Percentiles rank a stretch among this genome's conserved stretches.
Evolutionary conservation across 805 yeast species (phyloP).

Genomic region (Danielozyma ontarioensis): DNA sequence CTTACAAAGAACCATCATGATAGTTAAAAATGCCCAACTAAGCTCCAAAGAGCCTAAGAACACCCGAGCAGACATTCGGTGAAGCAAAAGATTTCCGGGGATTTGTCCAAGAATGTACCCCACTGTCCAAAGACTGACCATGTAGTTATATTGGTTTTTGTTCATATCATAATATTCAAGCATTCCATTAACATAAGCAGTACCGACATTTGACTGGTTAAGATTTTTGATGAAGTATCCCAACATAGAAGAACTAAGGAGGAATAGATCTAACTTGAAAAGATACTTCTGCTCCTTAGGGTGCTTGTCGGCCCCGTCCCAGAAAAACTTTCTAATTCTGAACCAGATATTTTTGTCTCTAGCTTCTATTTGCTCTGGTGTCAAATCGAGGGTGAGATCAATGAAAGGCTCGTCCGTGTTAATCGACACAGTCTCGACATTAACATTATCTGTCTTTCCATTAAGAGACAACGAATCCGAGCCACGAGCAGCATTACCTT

Average conservation of each 20-base stretch:
- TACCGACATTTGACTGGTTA: constrained; percentile 12
- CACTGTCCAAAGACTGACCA: constrained; percentile 10
- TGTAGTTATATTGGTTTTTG: constrained; percentile 12
- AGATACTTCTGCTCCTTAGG: constrained; percentile 30
- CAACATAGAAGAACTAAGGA: constrained; percentile 18
- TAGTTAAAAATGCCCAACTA: constrained; percentile 11
- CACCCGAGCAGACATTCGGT: constrained; percentile 11
- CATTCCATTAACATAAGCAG: constrained; percentile 15
- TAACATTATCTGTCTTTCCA: not conserved
- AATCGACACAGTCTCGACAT: not conserved
- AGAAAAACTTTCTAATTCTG: constrained; percentile 20
- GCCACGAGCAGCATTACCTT: not conserved
- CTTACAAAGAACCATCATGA: constrained; percentile 9
- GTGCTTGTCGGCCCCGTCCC: constrained; percentile 36
- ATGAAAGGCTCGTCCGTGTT: constrained; percentile 11
- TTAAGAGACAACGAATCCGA: not conserved
- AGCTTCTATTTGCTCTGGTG: constrained; percentile 14
- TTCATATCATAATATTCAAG: constrained; percentile 10
- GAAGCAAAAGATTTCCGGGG: constrained; percentile 11
- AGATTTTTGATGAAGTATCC: constrained; percentile 14
- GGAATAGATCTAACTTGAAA: constrained; percentile 28
- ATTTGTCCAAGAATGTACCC: constrained; percentile 12
- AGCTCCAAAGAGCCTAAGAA: constrained; percentile 12
- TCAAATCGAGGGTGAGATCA: constrained; percentile 14
- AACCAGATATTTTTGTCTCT: constrained; percentile 16